Percentiles rank a stretch among this genome's conserved stretches.
These are phyloP conservation scores for Metschnikowia noctiluminum DNA, from an alignment of 805 yeast genomes.

Conservation along the genomic window DNA sequence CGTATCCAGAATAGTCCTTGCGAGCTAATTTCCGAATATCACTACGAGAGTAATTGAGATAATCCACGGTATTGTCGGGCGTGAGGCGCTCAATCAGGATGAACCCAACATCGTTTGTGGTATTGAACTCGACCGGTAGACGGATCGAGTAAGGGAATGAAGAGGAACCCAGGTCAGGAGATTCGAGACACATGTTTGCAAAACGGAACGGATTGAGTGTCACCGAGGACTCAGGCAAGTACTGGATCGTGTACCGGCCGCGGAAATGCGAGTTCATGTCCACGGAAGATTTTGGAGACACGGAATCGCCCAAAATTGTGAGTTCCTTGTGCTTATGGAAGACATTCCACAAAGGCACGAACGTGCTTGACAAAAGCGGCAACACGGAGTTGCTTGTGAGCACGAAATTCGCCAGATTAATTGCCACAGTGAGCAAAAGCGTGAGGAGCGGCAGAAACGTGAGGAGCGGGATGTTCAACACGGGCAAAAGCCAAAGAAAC, in stretches of 20 bases:
- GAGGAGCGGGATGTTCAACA: conserved; percentile 72
- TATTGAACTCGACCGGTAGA: conserved; percentile 77
- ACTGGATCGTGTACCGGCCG: conserved; percentile 83
- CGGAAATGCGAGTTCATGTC: conserved; percentile 65
- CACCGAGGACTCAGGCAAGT: conserved; percentile 89
- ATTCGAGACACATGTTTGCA: conserved; percentile 55
- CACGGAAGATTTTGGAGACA: conserved; percentile 32
- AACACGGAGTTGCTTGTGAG: conserved; percentile 50
- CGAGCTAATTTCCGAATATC: conserved; percentile 45
- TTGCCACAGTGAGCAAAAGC: conserved; percentile 41
- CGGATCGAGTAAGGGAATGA: conserved; percentile 22
- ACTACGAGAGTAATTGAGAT: conserved; percentile 52
- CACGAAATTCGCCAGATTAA: conserved; percentile 52
- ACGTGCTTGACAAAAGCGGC: conserved; percentile 37
- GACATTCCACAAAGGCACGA: conserved; percentile 43
- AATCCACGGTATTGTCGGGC: conserved; percentile 46
- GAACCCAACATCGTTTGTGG: conserved; percentile 67
- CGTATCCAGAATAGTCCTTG: conserved; percentile 32
- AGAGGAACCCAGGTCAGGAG: conserved; percentile 21
- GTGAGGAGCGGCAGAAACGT: conserved; percentile 60
- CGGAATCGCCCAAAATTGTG: conserved; percentile 49
- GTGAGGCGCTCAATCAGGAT: conserved; percentile 63
- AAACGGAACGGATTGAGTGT: conserved; percentile 71
- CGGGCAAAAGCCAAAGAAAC: conserved; percentile 67
- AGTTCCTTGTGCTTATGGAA: conserved; percentile 43